These are phyloP conservation scores for Porphyrellus sp. DNA, from an alignment of 1,284 basidiomycete genomes.

Conservation along the genomic window DNA sequence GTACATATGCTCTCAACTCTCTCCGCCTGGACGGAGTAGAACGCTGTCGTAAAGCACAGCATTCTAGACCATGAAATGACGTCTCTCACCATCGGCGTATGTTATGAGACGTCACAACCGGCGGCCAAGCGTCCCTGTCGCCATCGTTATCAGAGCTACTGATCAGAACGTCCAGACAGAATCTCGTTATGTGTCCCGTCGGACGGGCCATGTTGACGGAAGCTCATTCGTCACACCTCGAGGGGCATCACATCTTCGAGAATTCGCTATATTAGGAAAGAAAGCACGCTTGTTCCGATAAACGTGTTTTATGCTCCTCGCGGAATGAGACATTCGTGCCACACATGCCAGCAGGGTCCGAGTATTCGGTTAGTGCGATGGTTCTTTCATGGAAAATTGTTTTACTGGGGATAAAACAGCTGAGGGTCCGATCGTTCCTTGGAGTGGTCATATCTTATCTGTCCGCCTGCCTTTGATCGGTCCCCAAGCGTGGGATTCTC, in stretches of 20 bases:
- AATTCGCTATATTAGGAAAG: constrained; percentile 2
- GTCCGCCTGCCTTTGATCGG: not conserved
- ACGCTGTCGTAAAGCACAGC: not conserved
- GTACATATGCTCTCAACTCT: not conserved
- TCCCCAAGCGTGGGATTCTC: not conserved
- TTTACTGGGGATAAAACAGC: not conserved
- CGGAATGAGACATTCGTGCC: constrained; percentile 1
- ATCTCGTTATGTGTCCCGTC: constrained; percentile 5
- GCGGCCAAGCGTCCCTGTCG: not conserved
- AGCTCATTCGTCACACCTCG: constrained; percentile 9
- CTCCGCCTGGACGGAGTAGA: too few species aligned
- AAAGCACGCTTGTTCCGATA: constrained; percentile 1
- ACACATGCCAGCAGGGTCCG: constrained; percentile 6
- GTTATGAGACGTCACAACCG: not conserved
- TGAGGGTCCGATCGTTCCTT: not conserved
- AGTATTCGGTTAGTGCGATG: not conserved
- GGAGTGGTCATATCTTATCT: not conserved
- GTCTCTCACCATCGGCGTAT: not conserved
- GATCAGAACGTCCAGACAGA: constrained; percentile 7
- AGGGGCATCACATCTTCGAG: not conserved
- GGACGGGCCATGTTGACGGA: not conserved
- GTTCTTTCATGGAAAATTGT: constrained; percentile 2
- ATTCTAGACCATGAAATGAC: not conserved
- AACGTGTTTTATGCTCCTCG: constrained; percentile 10
- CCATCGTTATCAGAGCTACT: constrained; percentile 16